Evolutionary conservation across 139 green algal species (phyloP), one percentile per base, ranked within the genome.

Genomic region (Chlamydomonas applanata): DNA sequence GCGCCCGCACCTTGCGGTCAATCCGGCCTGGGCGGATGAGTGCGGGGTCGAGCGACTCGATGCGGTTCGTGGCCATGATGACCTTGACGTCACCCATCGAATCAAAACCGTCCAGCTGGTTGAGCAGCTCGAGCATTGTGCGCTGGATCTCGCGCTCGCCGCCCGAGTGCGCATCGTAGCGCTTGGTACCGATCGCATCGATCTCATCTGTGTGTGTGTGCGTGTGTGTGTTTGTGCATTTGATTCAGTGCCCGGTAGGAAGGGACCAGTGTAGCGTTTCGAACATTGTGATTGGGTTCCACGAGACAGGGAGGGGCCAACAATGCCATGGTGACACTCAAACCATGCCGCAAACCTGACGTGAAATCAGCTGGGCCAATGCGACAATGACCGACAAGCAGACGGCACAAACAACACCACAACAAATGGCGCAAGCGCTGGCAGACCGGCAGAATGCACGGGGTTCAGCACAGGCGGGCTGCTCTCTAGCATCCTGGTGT

Each of bases 1-100:
- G n/a, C n/a, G n/a, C n/a, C n/a, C 62, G 2, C 62, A 69, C 62
- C 62, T 98, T 98, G 62, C 90, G 84, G 75, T 95, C 90, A 68
- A 98, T 97, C 67, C 94, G 87, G 14, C 96, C 96, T 16, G 96
- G 96, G 44, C 96, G 90, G 64, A 99, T 97, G 20, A 99, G 88
- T 0, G 96, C 96, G 1, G 96, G 96, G 77, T 99, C 96, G 25
- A 99, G 86, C 2, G 85, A 93, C 75, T 99, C 96, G 59, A 99
- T 99, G 66, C 93, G 87, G 87, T 99, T 99, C 72, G 96, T 99
- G 33, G 96, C 96, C 90, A 99, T 96, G 87, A 99, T 98, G 22
- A 99, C 94, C 92, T 99, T 99, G 75, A 99, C 96, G 27, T 99
- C 96, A 30, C 82, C 83, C 71, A 97, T 86, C 5, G 92, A 82